Evolutionary conservation across 139 green algal genomes (phyloP).

Genomic region (Picocystis salinarum): DNA sequence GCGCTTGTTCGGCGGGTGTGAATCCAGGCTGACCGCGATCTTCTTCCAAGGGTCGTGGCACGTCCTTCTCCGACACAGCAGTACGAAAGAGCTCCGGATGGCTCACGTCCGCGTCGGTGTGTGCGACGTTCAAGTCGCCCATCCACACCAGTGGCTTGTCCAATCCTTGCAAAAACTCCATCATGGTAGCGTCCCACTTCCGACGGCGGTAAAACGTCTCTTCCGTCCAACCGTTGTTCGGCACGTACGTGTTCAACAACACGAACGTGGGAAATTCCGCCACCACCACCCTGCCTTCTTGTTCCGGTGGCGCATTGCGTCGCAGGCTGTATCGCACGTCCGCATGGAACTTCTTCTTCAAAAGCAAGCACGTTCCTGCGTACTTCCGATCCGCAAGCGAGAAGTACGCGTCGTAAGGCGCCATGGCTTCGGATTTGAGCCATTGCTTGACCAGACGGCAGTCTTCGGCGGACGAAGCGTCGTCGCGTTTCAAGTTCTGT

Average conservation of each 20-base stretch:
- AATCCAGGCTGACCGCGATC: slow-evolving; percentile 9
- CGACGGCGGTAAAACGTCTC: not conserved
- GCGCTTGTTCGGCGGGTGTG: slow-evolving; percentile 3
- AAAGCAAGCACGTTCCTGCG: not conserved
- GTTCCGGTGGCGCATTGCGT: not conserved
- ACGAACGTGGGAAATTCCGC: not conserved
- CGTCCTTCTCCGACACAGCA: not conserved
- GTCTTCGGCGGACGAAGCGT: not conserved
- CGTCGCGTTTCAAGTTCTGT: not conserved
- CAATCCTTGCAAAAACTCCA: not conserved
- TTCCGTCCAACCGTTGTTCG: slow-evolving; percentile 5
- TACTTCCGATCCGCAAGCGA: slow-evolving; percentile 3
- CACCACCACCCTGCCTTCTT: not conserved
- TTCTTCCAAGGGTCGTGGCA: not conserved
- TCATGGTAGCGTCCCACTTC: slow-evolving; percentile 6
- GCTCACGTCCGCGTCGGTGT: slow-evolving; percentile 2
- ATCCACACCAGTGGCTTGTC: not conserved
- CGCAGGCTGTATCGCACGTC: not conserved
- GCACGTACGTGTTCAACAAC: slow-evolving; percentile 2
- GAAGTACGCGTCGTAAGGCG: not conserved
- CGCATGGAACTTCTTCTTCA: not conserved
- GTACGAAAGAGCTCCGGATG: slow-evolving; percentile 7
- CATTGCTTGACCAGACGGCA: not conserved
- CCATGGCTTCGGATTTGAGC: not conserved
- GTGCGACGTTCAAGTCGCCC: slow-evolving; percentile 5